Conservation (phyloP, 768 basidiomycete genomes). For the Suillus alpinus region DNA sequence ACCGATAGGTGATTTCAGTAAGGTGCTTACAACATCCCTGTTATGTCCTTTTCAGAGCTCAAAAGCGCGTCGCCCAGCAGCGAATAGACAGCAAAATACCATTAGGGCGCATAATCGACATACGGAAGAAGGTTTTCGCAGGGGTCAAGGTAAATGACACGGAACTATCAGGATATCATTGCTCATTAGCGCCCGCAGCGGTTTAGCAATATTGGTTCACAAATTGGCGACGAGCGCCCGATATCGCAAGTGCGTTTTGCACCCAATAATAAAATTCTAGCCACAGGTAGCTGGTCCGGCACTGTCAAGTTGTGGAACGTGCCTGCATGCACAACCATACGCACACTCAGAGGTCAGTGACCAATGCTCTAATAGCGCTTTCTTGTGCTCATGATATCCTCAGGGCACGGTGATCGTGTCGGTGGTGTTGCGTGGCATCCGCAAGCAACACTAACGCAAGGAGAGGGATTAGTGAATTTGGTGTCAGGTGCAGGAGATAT, state of each 20-base stretch:
- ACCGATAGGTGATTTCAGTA: constrained; percentile 49
- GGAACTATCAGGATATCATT: not conserved
- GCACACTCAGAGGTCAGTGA: constrained; percentile 65
- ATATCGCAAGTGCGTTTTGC: constrained; percentile 93
- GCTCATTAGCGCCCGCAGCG: constrained; percentile 45
- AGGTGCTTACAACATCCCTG: constrained; percentile 74
- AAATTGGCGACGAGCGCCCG: constrained; percentile 96
- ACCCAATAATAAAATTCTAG: constrained; percentile 83
- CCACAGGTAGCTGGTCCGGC: constrained; percentile 96
- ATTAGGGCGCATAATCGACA: constrained; percentile 84
- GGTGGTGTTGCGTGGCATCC: constrained; percentile 99
- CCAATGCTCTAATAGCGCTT: not conserved
- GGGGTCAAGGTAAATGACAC: constrained; percentile 74
- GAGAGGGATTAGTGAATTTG: constrained; percentile 69
- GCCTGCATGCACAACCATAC: constrained; percentile 80
- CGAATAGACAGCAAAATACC: constrained; percentile 85
- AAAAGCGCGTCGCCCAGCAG: constrained; percentile 91
- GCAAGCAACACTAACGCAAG: constrained; percentile 73
- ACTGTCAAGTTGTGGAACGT: constrained; percentile 94
- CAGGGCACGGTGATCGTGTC: constrained; percentile 87
- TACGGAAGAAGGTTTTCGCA: constrained; percentile 85
- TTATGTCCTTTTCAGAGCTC: constrained; percentile 73
- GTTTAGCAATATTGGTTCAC: constrained; percentile 91
- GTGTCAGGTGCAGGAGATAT: constrained; percentile 91
- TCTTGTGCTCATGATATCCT: constrained; percentile 10